These are phyloP conservation scores for Geranium incanum DNA, from an alignment of 441 rosid genomes.

Conservation along the genomic window DNA sequence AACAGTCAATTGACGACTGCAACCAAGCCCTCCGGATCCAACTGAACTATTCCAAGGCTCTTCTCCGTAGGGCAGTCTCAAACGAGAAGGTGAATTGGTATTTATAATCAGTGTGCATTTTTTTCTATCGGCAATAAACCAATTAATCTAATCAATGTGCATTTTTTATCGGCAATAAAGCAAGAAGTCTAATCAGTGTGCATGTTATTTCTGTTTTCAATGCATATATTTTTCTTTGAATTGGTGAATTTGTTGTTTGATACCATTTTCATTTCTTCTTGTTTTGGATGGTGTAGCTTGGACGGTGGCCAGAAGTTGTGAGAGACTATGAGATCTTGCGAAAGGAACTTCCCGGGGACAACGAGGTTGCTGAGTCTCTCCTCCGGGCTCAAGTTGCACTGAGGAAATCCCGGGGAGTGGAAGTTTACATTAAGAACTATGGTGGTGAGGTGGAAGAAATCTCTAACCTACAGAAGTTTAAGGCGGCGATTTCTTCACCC, in stretches of 20 bases:
- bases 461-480: slow-evolving; percentile 61
- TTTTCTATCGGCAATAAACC: too few species aligned
- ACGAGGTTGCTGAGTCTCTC: slow-evolving; percentile 75
- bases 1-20: slow-evolving; percentile 58
- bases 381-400: slow-evolving; percentile 78
- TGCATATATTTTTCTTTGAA: too few species aligned
- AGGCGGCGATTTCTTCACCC: slow-evolving; percentile 62
- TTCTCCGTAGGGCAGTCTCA: slow-evolving; percentile 61
- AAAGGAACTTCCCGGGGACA: slow-evolving; percentile 71
- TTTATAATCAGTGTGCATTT: not conserved
- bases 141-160: too few species aligned
- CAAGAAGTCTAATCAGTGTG: too few species aligned
- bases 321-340: slow-evolving; percentile 78
- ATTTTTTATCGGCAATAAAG: too few species aligned
- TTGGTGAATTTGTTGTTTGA: not conserved
- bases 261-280: not conserved
- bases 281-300: slow-evolving; percentile 26
- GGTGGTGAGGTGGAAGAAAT: slow-evolving; percentile 70
- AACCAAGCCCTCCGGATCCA: slow-evolving; percentile 52
- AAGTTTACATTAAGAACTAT: slow-evolving; percentile 73
- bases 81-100: slow-evolving; percentile 45
- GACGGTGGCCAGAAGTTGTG: slow-evolving; percentile 74
- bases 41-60: slow-evolving; percentile 53
- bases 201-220: too few species aligned
- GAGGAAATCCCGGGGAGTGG: slow-evolving; percentile 89